A percentile compares a stretch with the other conserved stretches of the same genome.
These are phyloP conservation scores for Fusarium sarcochroum DNA, from an alignment of 2,329 filamentous ascomycete genomes.

Conservation along the genomic window DNA sequence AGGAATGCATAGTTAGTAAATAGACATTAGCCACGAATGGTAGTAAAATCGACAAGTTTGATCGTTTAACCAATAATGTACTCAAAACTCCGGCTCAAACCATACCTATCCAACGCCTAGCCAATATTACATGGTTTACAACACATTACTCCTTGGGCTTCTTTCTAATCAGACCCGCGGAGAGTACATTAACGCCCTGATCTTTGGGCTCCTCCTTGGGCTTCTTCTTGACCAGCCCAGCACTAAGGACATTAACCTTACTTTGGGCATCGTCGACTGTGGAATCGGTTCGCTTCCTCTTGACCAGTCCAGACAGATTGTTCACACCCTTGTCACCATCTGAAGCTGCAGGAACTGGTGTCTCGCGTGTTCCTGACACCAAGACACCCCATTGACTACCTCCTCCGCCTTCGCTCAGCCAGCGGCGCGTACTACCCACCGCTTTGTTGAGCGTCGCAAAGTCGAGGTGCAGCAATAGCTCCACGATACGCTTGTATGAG, in stretches of 20 bases:
- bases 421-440: slow-evolving; percentile 74
- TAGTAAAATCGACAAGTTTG: neutral
- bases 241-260: slow-evolving; percentile 63
- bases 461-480: slow-evolving; percentile 80
- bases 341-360: slow-evolving; percentile 23
- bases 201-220: slow-evolving; percentile 57
- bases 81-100: slow-evolving; percentile 37
- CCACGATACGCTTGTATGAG: slow-evolving; percentile 76
- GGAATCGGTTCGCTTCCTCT: slow-evolving; percentile 59
- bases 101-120: slow-evolving; percentile 25
- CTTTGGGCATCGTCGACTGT: slow-evolving; percentile 30
- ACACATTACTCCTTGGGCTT: slow-evolving; percentile 63
- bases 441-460: slow-evolving; percentile 77
- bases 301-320: slow-evolving; percentile 65
- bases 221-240: slow-evolving; percentile 68
- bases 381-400: slow-evolving; percentile 66
- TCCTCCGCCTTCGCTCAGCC: slow-evolving; percentile 76
- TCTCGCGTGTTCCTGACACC: slow-evolving; percentile 61
- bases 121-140: slow-evolving; percentile 7
- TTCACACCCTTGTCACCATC: slow-evolving; percentile 53
- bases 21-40: slow-evolving; percentile 3
- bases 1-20: slow-evolving; percentile 5
- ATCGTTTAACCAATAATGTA: slow-evolving; percentile 26
- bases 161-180: slow-evolving; percentile 66
- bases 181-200: slow-evolving; percentile 62